phyloP scores from a whole-genome alignment of 768 basidiomycete genomes.

The Tylopilus intermedius region DNA sequence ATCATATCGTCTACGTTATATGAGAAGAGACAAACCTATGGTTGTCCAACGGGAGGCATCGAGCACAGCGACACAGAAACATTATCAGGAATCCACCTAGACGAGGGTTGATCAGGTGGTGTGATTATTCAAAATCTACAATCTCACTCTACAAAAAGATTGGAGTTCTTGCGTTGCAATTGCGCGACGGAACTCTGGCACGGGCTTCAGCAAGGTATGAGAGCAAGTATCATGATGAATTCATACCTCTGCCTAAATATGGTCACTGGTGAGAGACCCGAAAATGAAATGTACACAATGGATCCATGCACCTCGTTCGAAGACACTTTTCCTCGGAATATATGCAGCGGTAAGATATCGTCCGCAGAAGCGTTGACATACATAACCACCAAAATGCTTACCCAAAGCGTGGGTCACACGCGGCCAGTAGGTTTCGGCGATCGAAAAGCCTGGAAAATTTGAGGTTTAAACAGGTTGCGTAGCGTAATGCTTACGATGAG shows the following conservation, averaged over 20 bases:
- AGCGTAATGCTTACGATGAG: constrained; percentile 48
- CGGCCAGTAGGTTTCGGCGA: constrained; percentile 73
- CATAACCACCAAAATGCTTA: constrained; percentile 19
- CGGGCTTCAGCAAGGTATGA: constrained; percentile 5
- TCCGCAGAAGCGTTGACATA: constrained; percentile 32
- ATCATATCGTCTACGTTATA: constrained; percentile 1
- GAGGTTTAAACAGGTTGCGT: not conserved
- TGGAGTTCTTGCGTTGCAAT: constrained; percentile 70
- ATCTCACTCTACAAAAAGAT: constrained; percentile 73
- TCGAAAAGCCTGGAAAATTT: constrained; percentile 62
- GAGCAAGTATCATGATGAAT: constrained; percentile 1
- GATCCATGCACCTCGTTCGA: constrained; percentile 65
- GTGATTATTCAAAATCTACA: not conserved
- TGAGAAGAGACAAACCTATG: constrained; percentile 41
- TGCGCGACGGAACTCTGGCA: constrained; percentile 62
- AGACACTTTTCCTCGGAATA: constrained; percentile 79
- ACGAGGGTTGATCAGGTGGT: constrained; percentile 1
- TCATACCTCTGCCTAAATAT: constrained; percentile 49
- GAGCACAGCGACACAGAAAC: constrained; percentile 80
- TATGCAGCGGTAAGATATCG: constrained; percentile 86
- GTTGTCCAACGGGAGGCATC: constrained; percentile 78
- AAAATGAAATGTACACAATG: not conserved
- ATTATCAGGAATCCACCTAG: constrained; percentile 87
- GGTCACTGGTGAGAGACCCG: not conserved
- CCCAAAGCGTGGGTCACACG: constrained; percentile 77